Percentiles rank a stretch among this genome's conserved stretches.
Conservation (phyloP, 768 basidiomycete species). For the Hericium alpestre region DNA sequence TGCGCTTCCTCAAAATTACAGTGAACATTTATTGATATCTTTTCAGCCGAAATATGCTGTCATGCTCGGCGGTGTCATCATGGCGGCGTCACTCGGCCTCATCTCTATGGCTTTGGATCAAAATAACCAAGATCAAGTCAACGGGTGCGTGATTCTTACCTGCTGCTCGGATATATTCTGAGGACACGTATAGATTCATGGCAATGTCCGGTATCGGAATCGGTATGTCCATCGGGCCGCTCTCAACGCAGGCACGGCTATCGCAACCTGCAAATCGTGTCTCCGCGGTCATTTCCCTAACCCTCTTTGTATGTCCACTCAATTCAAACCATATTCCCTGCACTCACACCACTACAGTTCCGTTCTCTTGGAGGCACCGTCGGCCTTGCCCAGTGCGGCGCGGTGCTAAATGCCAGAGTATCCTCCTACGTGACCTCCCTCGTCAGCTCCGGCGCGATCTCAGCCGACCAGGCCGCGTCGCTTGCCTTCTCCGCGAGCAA, state of each 20-base stretch:
- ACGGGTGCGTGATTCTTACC: constrained; percentile 22
- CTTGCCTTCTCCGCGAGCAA: constrained; percentile 19
- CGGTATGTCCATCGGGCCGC: constrained; percentile 29
- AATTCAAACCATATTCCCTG: too few species aligned
- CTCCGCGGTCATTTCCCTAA: constrained; percentile 33
- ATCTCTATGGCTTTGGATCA: constrained; percentile 31
- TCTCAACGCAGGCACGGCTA: constrained; percentile 36
- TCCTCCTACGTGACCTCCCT: constrained; percentile 20
- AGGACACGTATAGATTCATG: constrained; percentile 26
- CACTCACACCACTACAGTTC: constrained; percentile 22
- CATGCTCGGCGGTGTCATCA: constrained; percentile 26
- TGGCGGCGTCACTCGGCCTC: constrained; percentile 32
- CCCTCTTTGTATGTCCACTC: constrained; percentile 31
- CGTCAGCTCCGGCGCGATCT: constrained; percentile 20
- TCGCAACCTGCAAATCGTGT: constrained; percentile 28
- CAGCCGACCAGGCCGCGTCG: constrained; percentile 17
- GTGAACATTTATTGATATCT: not conserved
- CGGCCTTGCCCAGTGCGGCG: constrained; percentile 42
- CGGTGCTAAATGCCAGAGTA: constrained; percentile 36
- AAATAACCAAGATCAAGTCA: constrained; percentile 24
- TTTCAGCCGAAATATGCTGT: constrained; percentile 30
- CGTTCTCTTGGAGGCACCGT: constrained; percentile 41
- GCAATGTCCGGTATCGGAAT: constrained; percentile 33
- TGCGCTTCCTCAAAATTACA: too few species aligned
- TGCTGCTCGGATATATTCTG: not conserved